Evolutionary conservation across 768 basidiomycete genomes (phyloP).

Genomic region (Fibroporia radiculosa): DNA sequence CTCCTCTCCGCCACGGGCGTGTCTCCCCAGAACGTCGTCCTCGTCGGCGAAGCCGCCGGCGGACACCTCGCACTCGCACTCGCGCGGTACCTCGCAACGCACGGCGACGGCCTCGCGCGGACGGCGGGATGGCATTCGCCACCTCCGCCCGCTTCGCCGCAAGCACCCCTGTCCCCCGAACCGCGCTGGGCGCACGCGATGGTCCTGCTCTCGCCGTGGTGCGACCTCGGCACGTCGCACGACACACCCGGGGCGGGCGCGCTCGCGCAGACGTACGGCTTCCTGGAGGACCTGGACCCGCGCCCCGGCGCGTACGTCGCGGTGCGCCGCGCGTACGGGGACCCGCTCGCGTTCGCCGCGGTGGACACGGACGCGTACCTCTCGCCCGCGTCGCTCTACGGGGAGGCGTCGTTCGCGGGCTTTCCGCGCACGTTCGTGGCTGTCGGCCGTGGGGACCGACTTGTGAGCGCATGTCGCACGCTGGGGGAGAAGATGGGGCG

Average conservation of each 20-base stretch:
- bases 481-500: slow-evolving; percentile 17
- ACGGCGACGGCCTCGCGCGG: background rate
- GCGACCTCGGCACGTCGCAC: slow-evolving; percentile 40
- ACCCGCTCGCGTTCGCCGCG: slow-evolving; percentile 39
- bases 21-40: slow-evolving; percentile 33
- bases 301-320: slow-evolving; percentile 18
- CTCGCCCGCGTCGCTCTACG: slow-evolving; percentile 42
- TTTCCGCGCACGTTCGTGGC: slow-evolving; percentile 58
- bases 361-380: slow-evolving; percentile 45
- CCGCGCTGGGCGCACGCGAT: slow-evolving; percentile 27
- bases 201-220: slow-evolving; percentile 47
- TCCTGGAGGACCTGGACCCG: slow-evolving; percentile 8
- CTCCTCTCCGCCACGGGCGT: slow-evolving; percentile 37
- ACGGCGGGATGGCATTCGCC: too few species aligned
- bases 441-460: slow-evolving; percentile 47
- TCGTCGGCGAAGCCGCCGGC: slow-evolving; percentile 50
- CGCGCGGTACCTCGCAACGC: slow-evolving; percentile 26
- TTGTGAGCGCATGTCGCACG: slow-evolving; percentile 35
- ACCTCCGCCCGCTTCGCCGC: background rate
- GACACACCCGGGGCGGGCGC: slow-evolving; percentile 10
- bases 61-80: slow-evolving; percentile 39
- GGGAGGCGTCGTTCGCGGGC: slow-evolving; percentile 37
- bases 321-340: slow-evolving; percentile 35
- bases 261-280: slow-evolving; percentile 23
- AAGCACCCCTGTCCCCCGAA: background rate